phyloP scores from a whole-genome alignment of 352 stramenopile genomes.

The Phytophthora colocasiae region DNA sequence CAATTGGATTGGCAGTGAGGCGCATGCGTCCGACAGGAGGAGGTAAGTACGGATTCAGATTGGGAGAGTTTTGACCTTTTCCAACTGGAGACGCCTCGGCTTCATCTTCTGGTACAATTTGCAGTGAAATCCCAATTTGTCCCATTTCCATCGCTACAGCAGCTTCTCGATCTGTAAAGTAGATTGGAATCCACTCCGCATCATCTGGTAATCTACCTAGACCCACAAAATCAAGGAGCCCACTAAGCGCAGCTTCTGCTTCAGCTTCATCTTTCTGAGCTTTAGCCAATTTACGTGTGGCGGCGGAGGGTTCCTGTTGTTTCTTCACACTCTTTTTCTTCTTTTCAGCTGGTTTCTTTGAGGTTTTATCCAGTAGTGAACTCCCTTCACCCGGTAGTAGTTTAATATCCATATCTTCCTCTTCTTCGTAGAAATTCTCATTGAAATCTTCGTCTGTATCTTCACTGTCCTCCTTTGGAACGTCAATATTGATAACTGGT shows the following conservation, averaged over 20 bases:
- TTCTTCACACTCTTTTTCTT: slow-evolving; percentile 1
- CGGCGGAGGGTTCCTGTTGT: slow-evolving; percentile 20
- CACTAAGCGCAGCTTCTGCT: slow-evolving; percentile 62
- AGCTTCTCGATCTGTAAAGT: slow-evolving; percentile 78
- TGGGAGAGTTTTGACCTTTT: slow-evolving; percentile 84
- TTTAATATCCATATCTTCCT: slow-evolving; percentile 2
- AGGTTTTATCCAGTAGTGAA: neutral
- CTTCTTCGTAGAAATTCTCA: slow-evolving; percentile 20
- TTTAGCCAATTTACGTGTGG: slow-evolving; percentile 30
- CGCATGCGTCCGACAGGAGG: slow-evolving; percentile 87
- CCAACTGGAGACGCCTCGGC: slow-evolving; percentile 76
- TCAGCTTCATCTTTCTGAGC: slow-evolving; percentile 64
- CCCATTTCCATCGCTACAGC: slow-evolving; percentile 75
- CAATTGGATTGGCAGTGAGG: slow-evolving; percentile 83
- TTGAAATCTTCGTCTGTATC: slow-evolving; percentile 1
- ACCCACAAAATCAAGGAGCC: slow-evolving; percentile 74
- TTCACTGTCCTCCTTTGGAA: neutral
- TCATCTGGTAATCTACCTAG: slow-evolving; percentile 79
- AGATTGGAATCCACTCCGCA: slow-evolving; percentile 78
- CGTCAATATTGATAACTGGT: neutral
- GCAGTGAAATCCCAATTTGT: slow-evolving; percentile 61
- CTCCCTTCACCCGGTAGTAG: slow-evolving; percentile 2
- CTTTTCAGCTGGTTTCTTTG: neutral
- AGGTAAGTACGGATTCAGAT: slow-evolving; percentile 92
- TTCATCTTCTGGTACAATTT: slow-evolving; percentile 90